Evolutionary conservation across 257 asterid genomes (phyloP), one percentile per base, ranked within the genome.

Genomic region (Nicotiana noctiflora): DNA sequence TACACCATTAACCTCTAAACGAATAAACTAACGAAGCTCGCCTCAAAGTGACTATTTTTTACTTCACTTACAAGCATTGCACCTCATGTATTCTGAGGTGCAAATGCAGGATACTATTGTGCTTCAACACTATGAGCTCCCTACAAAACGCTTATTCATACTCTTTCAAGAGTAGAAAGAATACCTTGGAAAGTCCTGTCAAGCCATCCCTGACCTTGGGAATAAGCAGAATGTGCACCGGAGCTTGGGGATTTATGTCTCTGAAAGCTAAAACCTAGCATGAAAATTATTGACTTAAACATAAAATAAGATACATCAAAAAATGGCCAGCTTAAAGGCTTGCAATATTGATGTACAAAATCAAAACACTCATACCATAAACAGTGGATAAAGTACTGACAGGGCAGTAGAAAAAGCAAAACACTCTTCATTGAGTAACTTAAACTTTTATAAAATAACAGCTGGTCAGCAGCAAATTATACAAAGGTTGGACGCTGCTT

Each of bases 201-300:
- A 95, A 87, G 74, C 97, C 98, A 90, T 93, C 96, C 84, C 81
- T 89, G 61, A 89, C 87, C 88, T 93, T 93, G 72, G 99, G 99
- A 81, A 95, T 92, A 83, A 95, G 84, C 62, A 95, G 63, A 77
- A 95, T 89, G 87, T 95, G 98, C 5, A 87, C 89, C 34, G 98
- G 99, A 10, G 97, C 97, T 83, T 92, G 97, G 19, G 98, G 97
- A 85, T 75, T 51, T 83, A 91, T 88, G 86, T 95, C 98, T 92
- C 95, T 92, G 87, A 95, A 95, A 83, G 99, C 99, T 63, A 95
- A 89, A 89, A 95, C 97, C 99, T 95, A 90, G 81, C 62, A 72
- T 59, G 23, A 68, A 72, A n/a, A 13, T 21, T 8, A 46, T 18
- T 21, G 8, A 40, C 23, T 0, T 23, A 46, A 37, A 68, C 19